Conservation (phyloP, 2,329 filamentous ascomycete genomes). For the Beauveria caledonica region DNA sequence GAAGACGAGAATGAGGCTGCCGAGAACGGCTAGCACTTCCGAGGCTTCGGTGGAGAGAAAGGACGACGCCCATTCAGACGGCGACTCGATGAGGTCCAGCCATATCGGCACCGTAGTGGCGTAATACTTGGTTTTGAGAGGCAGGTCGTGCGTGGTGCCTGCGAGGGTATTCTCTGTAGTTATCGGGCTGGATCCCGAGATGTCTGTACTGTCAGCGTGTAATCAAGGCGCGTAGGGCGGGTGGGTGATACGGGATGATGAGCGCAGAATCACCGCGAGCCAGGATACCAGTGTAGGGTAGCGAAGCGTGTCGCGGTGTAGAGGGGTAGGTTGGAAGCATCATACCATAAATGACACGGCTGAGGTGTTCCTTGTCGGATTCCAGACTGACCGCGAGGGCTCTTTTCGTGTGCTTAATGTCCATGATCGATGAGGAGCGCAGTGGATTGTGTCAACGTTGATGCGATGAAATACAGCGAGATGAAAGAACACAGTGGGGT, state of each 20-base stretch:
- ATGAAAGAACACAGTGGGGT: neutral
- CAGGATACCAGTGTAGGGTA: neutral
- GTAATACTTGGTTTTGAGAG: slow-evolving; percentile 54
- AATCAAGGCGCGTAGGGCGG: neutral
- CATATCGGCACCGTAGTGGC: slow-evolving; percentile 53
- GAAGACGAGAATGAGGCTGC: slow-evolving; percentile 44
- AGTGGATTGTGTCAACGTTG: neutral
- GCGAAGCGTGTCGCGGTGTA: neutral
- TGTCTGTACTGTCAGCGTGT: slow-evolving; percentile 29
- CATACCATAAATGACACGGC: slow-evolving; percentile 46
- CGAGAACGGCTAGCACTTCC: slow-evolving; percentile 54
- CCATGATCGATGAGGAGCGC: slow-evolving; percentile 9
- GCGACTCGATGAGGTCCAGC: slow-evolving; percentile 52
- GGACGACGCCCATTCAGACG: slow-evolving; percentile 46
- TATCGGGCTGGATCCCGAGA: slow-evolving; percentile 40
- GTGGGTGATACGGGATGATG: neutral
- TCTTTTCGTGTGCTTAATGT: slow-evolving; percentile 44
- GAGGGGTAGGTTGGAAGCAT: neutral
- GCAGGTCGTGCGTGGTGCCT: slow-evolving; percentile 49
- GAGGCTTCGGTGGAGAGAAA: slow-evolving; percentile 54
- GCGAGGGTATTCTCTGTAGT: slow-evolving; percentile 38
- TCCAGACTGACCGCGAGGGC: slow-evolving; percentile 50
- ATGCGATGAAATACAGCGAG: neutral
- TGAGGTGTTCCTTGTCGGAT: slow-evolving; percentile 37
- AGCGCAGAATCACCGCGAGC: no score